Evolutionary conservation across 441 rosid species (phyloP), one percentile per base, ranked within the genome.

Genomic region (Melianthus villosus): DNA sequence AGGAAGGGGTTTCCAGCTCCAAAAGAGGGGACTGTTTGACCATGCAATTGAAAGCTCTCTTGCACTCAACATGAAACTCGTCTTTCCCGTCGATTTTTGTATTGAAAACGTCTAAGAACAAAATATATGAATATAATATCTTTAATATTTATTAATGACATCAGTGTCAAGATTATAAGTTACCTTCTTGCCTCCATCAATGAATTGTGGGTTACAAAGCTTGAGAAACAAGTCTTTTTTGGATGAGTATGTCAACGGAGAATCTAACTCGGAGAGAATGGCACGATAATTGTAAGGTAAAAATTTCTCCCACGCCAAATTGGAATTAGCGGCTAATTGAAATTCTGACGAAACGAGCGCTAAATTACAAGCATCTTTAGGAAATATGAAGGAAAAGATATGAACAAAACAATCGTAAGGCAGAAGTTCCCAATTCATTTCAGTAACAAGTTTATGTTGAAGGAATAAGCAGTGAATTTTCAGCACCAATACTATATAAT

Each of bases 171-270:
- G n/a, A n/a, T n/a, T n/a, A n/a, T n/a, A n/a, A n/a, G n/a, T 17
- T 9, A 74, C 87, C 82, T 65, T 72, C 44, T 27, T 56, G 8
- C 82, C 82, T 22, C 45, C 56, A 34, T 78, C 82, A 0, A 81
- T 42, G 34, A 68, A 53, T 45, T 73, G 22, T 0, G 82, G 59
- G 9, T 47, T 32, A 56, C 82, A 75, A 1, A 78, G 68, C 27
- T 40, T 22, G 33, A 23, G 41, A 50, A 59, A 81, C 29, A 78
- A 69, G 31, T 78, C 59, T 20, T 74, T 85, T 60, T 58, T 78
- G 11, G 95, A 69, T 10, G 74, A 62, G 60, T 63, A 72, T 1
- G 11, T 18, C 6, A 37, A 13, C 14, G 59, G 58, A 34, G 43
- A 22, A n/a, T 17, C 34, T 4, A 55, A 56, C 8, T 17, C 41